Conservation (phyloP, 2,329 filamentous ascomycete genomes). For the Trichoderma koningii region DNA sequence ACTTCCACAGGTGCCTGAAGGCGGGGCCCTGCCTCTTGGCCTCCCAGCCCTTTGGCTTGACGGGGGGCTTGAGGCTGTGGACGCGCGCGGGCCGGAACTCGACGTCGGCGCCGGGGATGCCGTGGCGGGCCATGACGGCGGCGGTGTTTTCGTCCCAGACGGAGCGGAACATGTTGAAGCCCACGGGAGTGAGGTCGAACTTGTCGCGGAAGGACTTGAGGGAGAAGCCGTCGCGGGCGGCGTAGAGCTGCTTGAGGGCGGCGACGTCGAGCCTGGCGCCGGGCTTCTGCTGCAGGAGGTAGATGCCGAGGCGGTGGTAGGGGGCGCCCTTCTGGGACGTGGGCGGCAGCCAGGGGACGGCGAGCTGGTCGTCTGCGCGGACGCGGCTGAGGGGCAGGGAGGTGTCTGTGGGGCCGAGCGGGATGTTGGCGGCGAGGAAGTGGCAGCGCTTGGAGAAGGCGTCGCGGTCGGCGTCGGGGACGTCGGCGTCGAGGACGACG, state of each 20-base stretch:
- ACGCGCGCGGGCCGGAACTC: slow-evolving; percentile 83
- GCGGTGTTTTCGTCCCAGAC: slow-evolving; percentile 87
- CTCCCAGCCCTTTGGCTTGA: slow-evolving; percentile 66
- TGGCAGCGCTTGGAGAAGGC: slow-evolving; percentile 80
- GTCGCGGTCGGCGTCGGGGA: slow-evolving; percentile 76
- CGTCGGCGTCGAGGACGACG: slow-evolving; percentile 85
- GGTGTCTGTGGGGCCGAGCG: slow-evolving; percentile 54
- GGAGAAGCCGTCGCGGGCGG: slow-evolving; percentile 66
- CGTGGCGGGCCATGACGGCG: slow-evolving; percentile 81
- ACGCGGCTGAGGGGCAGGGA: slow-evolving; percentile 67
- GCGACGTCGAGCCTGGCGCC: slow-evolving; percentile 59
- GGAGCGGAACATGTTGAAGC: slow-evolving; percentile 83
- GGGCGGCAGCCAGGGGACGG: slow-evolving; percentile 80
- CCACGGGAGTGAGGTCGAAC: slow-evolving; percentile 70
- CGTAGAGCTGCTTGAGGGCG: slow-evolving; percentile 56
- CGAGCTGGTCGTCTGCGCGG: slow-evolving; percentile 62
- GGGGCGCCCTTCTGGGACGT: slow-evolving; percentile 86
- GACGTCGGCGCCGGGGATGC: slow-evolving; percentile 73
- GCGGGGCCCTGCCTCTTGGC: slow-evolving; percentile 66
- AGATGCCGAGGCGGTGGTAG: slow-evolving; percentile 85
- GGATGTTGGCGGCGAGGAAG: slow-evolving; percentile 73
- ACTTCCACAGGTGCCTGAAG: slow-evolving; percentile 66
- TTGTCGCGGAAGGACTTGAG: slow-evolving; percentile 74
- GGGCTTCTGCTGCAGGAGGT: slow-evolving; percentile 77
- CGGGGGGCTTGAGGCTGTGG: slow-evolving; percentile 64